Percentiles rank a stretch among this genome's conserved stretches.
phyloP scores from a whole-genome alignment of 2,329 filamentous ascomycete species.

The Neonectria sp. region DNA sequence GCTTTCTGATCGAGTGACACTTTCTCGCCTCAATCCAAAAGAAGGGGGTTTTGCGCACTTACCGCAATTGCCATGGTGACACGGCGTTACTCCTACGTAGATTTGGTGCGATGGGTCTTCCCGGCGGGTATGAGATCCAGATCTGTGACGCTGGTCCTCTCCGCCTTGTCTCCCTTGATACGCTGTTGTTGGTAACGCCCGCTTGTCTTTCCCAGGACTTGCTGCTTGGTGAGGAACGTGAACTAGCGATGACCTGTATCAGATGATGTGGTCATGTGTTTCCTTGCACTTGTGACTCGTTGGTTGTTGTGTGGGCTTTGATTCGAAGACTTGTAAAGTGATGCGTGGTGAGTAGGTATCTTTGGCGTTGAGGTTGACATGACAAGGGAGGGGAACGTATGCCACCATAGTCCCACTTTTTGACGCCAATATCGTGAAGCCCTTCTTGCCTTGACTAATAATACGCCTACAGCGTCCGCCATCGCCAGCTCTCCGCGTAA shows the following conservation, averaged over 20 bases:
- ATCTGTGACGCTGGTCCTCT: constrained; percentile 17
- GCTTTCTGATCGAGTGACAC: background rate
- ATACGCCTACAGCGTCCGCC: background rate
- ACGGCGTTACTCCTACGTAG: constrained; percentile 9
- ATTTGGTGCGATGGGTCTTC: constrained; percentile 19
- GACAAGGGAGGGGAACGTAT: constrained; percentile 39
- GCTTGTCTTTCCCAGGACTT: background rate
- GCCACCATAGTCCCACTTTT: constrained; percentile 46
- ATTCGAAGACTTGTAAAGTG: constrained; percentile 14
- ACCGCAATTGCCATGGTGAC: constrained; percentile 47
- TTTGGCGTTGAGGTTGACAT: background rate
- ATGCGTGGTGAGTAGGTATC: constrained; percentile 1
- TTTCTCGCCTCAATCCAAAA: constrained; percentile 15
- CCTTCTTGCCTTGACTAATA: constrained; percentile 2
- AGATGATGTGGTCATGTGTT: background rate
- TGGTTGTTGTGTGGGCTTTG: background rate
- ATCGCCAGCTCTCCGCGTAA: background rate
- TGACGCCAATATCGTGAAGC: constrained; percentile 26
- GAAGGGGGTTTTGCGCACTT: constrained; percentile 24
- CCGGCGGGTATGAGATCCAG: constrained; percentile 21
- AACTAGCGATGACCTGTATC: background rate
- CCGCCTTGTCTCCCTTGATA: constrained; percentile 7
- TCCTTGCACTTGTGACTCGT: background rate
- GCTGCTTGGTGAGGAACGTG: background rate
- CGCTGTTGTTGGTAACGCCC: background rate